Evolutionary conservation across 2,329 filamentous ascomycete genomes (phyloP).

Genomic region (Uncinocarpus reesii): DNA sequence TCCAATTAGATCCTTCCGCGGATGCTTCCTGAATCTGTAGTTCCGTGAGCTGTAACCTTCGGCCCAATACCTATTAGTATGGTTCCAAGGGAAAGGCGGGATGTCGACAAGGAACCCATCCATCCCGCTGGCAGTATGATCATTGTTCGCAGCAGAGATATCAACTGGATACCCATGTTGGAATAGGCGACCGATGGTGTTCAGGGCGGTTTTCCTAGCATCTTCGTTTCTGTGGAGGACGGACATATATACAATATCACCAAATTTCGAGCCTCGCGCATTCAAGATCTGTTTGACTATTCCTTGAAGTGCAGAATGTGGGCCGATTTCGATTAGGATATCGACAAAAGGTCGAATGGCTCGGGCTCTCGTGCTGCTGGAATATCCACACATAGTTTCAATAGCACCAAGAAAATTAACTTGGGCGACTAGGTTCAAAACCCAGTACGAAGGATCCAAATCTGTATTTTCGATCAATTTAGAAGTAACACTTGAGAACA

Average conservation of each 20-base stretch:
- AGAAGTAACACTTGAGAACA: too few relatives aligned
- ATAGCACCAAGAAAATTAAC: too few relatives aligned
- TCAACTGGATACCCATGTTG: neutral
- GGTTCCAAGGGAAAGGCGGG: slow-evolving; percentile 18
- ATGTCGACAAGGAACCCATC: slow-evolving; percentile 9
- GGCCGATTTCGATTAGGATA: slow-evolving; percentile 27
- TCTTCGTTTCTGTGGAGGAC: too few relatives aligned
- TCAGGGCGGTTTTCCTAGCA: neutral
- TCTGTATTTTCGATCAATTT: too few relatives aligned
- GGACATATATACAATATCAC: too few relatives aligned
- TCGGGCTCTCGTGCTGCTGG: too few relatives aligned
- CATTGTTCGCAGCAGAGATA: slow-evolving; percentile 21
- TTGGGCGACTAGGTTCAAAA: too few relatives aligned
- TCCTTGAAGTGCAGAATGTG: slow-evolving; percentile 27
- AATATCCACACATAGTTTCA: too few relatives aligned
- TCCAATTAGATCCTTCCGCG: slow-evolving; percentile 20
- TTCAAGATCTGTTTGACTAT: slow-evolving; percentile 17
- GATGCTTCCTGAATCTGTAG: slow-evolving; percentile 13
- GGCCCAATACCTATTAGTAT: slow-evolving; percentile 15
- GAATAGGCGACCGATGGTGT: neutral
- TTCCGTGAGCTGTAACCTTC: slow-evolving; percentile 16
- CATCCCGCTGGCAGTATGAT: slow-evolving; percentile 9
- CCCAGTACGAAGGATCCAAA: too few relatives aligned
- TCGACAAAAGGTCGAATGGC: too few relatives aligned
- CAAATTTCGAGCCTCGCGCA: neutral